Evolutionary conservation across 768 basidiomycete genomes (phyloP), one percentile per base, ranked within the genome.

Genomic region (Lentinula detonsa): DNA sequence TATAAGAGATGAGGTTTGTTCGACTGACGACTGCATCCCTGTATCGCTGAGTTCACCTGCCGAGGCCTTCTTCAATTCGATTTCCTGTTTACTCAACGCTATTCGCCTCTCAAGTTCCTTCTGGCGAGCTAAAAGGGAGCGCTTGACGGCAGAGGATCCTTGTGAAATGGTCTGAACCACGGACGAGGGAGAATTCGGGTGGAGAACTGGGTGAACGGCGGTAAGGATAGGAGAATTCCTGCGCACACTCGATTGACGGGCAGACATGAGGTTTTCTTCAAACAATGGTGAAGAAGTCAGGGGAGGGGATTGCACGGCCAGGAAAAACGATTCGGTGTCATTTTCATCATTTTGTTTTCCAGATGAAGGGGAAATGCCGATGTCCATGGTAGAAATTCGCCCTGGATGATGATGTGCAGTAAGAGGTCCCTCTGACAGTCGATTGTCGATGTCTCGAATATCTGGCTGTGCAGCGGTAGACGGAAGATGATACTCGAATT

Each of bases 81-180:
- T 67, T 66, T 79, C 78, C 62, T 68, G 35, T 65, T 74, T 76
- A 49, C 71, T 73, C 61, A 67, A 67, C 3, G 75, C 68, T 45
- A 80, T 78, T 59, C 72, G 70, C 60, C 78, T 76, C 64, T 81
- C 78, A 33, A 81, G 66, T 39, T 80, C 79, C 69, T 74, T 79
- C 57, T 78, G 76, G 61, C 75, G 70, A 7, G 75, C 77, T 33
- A 76, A 43, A 15, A 79, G 69, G 16, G 74, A 72, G 11, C 73
- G 72, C 62, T 77, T 78, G 23, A 69, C 68, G 58, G 67, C 75
- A 56, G 70, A 76, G n/a, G 77, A 75, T 15, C 69, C 71, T 49
- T 70, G 74, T 2, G 77, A 74, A 11, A 71, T 66, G 52, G 69
- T 75, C 62, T 76, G 73, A 18, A 76, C 74, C 61, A 77, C 77